phyloP scores from a whole-genome alignment of 768 basidiomycete species.

The Mycena metata region DNA sequence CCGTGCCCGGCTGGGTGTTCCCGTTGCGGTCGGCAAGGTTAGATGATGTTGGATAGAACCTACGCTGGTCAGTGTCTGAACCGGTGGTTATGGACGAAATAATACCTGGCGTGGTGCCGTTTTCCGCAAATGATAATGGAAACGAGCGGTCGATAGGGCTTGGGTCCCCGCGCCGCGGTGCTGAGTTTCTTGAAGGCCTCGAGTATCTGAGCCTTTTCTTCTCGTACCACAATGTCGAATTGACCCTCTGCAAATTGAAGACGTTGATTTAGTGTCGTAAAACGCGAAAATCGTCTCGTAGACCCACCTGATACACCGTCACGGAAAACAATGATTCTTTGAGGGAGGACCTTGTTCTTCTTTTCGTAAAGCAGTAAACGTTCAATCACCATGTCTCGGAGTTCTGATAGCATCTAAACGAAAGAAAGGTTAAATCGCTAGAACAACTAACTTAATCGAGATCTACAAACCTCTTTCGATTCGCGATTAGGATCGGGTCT shows the following conservation, averaged over 20 bases:
- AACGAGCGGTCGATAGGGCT: conserved; percentile 69
- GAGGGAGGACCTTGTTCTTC: conserved; percentile 71
- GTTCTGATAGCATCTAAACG: conserved; percentile 77
- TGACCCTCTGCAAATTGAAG: conserved; percentile 66
- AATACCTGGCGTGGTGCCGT: conserved; percentile 70
- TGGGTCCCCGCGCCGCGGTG: conserved; percentile 53
- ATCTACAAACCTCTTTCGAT: conserved; percentile 47
- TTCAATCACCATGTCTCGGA: conserved; percentile 78
- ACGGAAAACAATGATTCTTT: conserved; percentile 79
- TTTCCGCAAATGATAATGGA: conserved; percentile 89
- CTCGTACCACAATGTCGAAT: conserved; percentile 69
- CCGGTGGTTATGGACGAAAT: conserved; percentile 28
- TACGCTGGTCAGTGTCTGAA: conserved; percentile 23
- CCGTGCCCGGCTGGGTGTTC: conserved; percentile 84
- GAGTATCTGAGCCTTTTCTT: conserved; percentile 74
- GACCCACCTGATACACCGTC: conserved; percentile 85
- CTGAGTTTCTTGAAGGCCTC: conserved; percentile 70
- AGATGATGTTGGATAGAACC: conserved; percentile 70
- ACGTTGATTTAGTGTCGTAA: neutral
- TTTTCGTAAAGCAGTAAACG: conserved; percentile 69
- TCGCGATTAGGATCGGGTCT: conserved; percentile 44
- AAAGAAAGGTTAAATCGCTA: no score
- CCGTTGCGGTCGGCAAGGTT: conserved; percentile 72
- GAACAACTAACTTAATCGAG: neutral
- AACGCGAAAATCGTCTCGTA: neutral